Evolutionary conservation across 2,329 filamentous ascomycete species (phyloP).

Genomic region (Calonectria honghensis): DNA sequence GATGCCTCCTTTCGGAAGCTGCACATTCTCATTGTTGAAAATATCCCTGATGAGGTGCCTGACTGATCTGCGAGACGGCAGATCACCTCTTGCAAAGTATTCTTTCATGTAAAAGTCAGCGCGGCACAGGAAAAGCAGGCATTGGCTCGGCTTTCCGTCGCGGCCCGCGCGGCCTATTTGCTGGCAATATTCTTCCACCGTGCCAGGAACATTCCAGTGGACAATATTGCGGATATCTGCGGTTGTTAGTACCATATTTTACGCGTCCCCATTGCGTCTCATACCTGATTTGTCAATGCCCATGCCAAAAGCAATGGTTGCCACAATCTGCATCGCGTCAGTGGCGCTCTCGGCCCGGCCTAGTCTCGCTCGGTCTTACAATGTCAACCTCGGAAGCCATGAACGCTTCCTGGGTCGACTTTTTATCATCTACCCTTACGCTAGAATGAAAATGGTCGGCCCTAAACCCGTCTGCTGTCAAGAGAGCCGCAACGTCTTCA

Average conservation of each 20-base stretch:
- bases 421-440: constrained; percentile 67
- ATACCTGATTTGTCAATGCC: constrained; percentile 71
- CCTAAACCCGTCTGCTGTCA: constrained; percentile 63
- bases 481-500: constrained; percentile 62
- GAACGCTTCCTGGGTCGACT: constrained; percentile 69
- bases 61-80: constrained; percentile 72
- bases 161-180: constrained; percentile 74
- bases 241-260: constrained; percentile 21
- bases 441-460: constrained; percentile 71
- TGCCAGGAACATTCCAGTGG: constrained; percentile 70
- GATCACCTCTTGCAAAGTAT: constrained; percentile 75
- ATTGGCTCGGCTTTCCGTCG: constrained; percentile 71
- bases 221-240: constrained; percentile 72
- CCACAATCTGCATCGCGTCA: constrained; percentile 53
- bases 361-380: constrained; percentile 33
- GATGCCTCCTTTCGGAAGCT: constrained; percentile 40
- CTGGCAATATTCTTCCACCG: constrained; percentile 75
- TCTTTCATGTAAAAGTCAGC: constrained; percentile 76
- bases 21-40: constrained; percentile 61
- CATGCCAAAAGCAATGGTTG: constrained; percentile 77
- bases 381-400: constrained; percentile 66
- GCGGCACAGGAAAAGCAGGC: constrained; percentile 74
- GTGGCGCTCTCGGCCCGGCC: neutral
- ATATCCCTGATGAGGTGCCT: constrained; percentile 69
- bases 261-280: neutral